Conservation (phyloP, 306 rosid genomes). For the Acacia acuminata region DNA sequence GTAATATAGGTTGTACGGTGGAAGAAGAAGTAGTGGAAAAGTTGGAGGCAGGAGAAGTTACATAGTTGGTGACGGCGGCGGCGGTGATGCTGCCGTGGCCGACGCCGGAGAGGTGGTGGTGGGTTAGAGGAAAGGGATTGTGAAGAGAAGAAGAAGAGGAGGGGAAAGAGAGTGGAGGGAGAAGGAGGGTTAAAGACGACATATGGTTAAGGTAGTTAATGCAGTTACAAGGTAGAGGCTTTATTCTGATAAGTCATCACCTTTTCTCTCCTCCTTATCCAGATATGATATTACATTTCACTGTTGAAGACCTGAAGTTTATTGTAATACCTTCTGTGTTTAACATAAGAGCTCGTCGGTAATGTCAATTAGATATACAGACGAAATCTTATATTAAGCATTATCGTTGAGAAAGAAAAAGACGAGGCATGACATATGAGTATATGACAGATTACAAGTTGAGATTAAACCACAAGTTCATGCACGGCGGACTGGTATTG, state of each 20-base stretch:
- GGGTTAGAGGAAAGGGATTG: slow-evolving; percentile 16
- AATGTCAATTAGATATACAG: too few relatives aligned
- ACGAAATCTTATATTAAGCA: too few relatives aligned
- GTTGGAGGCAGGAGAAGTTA: neutral
- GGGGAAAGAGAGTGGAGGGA: slow-evolving; percentile 20
- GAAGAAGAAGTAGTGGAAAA: neutral
- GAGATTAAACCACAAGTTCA: too few relatives aligned
- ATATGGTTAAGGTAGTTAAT: slow-evolving; percentile 1
- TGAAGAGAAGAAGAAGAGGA: neutral
- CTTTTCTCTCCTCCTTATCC: neutral
- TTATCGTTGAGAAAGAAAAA: too few relatives aligned
- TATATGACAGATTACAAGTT: too few relatives aligned
- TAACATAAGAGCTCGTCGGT: too few relatives aligned
- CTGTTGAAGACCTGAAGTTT: too few relatives aligned
- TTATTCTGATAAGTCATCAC: neutral
- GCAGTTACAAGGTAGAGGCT: neutral
- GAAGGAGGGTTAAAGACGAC: neutral
- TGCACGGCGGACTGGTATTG: too few relatives aligned
- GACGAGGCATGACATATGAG: too few relatives aligned
- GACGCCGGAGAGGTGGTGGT: neutral
- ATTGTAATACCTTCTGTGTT: too few relatives aligned
- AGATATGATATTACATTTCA: neutral
- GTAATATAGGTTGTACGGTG: slow-evolving; percentile 15
- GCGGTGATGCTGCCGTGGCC: neutral
- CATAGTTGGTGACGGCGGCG: neutral